Evolutionary conservation across 139 green algal genomes (phyloP).

Genomic region (Mesotaenium endlicherianum): DNA sequence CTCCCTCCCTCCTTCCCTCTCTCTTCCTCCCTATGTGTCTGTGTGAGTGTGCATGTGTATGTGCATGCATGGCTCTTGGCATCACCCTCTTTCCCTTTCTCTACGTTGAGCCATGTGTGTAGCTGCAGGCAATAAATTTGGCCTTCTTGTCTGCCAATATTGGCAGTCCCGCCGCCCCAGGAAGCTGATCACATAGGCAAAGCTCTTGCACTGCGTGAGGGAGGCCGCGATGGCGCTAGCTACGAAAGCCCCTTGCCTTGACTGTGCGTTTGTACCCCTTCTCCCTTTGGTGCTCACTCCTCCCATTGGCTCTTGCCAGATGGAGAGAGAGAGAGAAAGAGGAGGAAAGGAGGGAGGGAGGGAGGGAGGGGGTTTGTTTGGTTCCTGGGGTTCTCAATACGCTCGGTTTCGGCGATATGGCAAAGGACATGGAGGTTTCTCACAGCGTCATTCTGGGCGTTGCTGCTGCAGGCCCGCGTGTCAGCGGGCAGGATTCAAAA

Average conservation of each 20-base stretch:
- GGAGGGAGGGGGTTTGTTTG: neutral
- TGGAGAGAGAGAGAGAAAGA: neutral
- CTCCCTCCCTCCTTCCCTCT: neutral
- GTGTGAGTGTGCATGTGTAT: neutral
- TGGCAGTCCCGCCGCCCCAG: neutral
- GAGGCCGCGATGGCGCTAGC: no score
- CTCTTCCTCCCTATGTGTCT: no score
- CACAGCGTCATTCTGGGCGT: neutral
- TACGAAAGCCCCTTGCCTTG: no score
- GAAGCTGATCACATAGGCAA: no score
- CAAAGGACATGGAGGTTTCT: neutral
- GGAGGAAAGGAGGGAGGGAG: neutral
- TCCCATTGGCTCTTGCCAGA: neutral
- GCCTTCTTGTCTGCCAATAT: no score
- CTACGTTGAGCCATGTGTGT: no score
- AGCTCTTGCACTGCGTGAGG: no score
- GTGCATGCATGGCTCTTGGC: neutral
- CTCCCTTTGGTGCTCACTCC: neutral
- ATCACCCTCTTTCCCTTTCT: no score
- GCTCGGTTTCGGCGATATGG: neutral
- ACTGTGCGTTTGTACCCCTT: no score
- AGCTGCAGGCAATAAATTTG: no score
- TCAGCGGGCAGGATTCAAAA: slow-evolving; percentile 34
- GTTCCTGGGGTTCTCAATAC: neutral
- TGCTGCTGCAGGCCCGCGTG: slow-evolving; percentile 45